phyloP scores from a whole-genome alignment of 305 asterid genomes.

The Solanum hybrid region DNA sequence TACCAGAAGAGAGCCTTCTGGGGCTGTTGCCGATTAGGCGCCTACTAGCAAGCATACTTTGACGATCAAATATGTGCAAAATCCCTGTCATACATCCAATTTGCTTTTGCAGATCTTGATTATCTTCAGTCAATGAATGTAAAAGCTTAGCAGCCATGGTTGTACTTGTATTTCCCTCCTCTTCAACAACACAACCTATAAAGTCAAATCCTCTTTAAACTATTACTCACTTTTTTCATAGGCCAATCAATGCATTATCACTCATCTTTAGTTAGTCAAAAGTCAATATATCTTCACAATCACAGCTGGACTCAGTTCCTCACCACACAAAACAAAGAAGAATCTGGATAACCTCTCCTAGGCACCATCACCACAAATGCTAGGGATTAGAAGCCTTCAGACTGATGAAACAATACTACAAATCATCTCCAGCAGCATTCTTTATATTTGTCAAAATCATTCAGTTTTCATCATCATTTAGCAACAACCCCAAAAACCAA shows the following conservation, averaged over 20 bases:
- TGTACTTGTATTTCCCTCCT: slow-evolving; percentile 4
- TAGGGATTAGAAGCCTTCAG: not conserved
- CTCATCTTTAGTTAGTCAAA: not conserved
- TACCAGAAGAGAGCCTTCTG: slow-evolving; percentile 48
- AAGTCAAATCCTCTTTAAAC: not conserved
- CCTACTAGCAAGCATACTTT: slow-evolving; percentile 39
- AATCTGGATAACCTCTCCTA: not conserved
- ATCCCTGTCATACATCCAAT: slow-evolving; percentile 93
- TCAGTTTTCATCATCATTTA: not conserved
- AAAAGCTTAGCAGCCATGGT: slow-evolving; percentile 77
- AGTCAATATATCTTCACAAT: not conserved
- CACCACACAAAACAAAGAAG: not conserved
- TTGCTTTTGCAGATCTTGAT: slow-evolving; percentile 74
- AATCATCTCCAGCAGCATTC: not conserved
- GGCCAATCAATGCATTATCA: not conserved
- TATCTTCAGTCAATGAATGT: slow-evolving; percentile 69
- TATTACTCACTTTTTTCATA: not conserved
- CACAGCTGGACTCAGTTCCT: not conserved
- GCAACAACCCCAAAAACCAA: slow-evolving; percentile 6
- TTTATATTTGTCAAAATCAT: not conserved
- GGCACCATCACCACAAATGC: not conserved
- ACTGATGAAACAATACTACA: not conserved
- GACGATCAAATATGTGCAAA: slow-evolving; percentile 80
- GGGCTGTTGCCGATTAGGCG: slow-evolving; percentile 37
- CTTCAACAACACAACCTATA: slow-evolving; percentile 5